Percentiles rank a stretch among this genome's conserved stretches.
Conservation (phyloP, 2,329 filamentous ascomycete genomes). For the Penicillium occitanis region DNA sequence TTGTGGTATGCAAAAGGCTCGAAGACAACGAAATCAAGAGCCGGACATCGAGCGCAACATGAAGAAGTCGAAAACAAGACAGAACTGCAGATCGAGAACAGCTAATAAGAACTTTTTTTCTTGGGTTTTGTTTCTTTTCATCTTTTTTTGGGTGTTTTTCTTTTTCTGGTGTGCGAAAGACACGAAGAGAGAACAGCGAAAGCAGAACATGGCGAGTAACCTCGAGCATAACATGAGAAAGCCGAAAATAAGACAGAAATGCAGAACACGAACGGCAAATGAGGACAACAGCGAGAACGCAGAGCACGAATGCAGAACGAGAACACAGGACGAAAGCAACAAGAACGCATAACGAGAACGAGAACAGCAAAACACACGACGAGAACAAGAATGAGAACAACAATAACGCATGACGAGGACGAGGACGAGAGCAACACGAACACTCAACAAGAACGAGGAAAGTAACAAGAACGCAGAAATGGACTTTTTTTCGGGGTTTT, state of each 20-base stretch:
- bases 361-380: not conserved
- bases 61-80: not conserved
- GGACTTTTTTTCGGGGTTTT: not conserved
- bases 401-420: not conserved
- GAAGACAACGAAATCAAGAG: not conserved
- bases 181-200: not conserved
- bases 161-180: not conserved
- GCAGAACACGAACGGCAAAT: not conserved
- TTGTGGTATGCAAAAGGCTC: not conserved
- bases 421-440: too few relatives aligned
- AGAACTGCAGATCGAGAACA: not conserved
- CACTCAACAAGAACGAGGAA: too few relatives aligned
- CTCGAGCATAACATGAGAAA: not conserved
- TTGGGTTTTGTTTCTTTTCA: not conserved
- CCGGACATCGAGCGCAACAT: not conserved
- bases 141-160: not conserved
- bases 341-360: not conserved
- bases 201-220: not conserved
- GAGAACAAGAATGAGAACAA: not conserved
- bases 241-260: not conserved
- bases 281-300: not conserved
- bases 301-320: not conserved
- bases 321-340: not conserved
- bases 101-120: not conserved
- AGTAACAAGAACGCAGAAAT: not conserved